phyloP scores from a whole-genome alignment of 306 rosid species.

The Fragaria vesca region DNA sequence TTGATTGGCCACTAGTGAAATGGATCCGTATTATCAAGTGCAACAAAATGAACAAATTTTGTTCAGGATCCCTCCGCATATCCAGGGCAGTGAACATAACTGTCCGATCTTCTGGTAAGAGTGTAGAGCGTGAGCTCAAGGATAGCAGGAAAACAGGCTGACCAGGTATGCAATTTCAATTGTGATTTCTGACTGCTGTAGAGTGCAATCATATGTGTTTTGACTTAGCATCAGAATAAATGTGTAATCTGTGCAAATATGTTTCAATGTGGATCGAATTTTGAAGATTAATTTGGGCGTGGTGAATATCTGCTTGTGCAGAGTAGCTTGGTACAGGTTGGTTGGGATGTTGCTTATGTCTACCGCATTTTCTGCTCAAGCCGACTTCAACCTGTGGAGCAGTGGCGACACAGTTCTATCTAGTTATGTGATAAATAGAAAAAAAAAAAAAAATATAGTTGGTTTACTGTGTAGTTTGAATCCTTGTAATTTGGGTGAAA shows the following conservation, averaged over 20 bases:
- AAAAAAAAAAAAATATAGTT: no score
- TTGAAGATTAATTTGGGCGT: background rate
- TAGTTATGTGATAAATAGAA: background rate
- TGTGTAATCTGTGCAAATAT: no score
- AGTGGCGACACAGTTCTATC: background rate
- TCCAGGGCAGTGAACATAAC: background rate
- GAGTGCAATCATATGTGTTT: background rate
- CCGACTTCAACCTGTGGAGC: background rate
- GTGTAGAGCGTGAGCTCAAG: background rate
- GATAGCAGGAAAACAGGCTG: background rate
- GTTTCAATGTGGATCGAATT: background rate
- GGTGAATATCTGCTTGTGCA: background rate
- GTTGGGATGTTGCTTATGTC: background rate
- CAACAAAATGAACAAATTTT: background rate
- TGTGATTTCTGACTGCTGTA: background rate
- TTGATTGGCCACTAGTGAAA: background rate
- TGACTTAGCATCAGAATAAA: background rate
- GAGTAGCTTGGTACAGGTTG: background rate
- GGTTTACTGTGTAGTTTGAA: no score
- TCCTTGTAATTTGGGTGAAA: no score
- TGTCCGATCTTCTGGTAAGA: background rate
- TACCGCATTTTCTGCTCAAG: background rate
- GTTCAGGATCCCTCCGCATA: background rate
- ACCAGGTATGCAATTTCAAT: background rate
- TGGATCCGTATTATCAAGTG: fast-evolving